Percentiles rank a stretch among this genome's conserved stretches.
These are phyloP conservation scores for Paraconiothyrium brasiliense DNA, from an alignment of 2,329 filamentous ascomycete species.

Conservation along the genomic window DNA sequence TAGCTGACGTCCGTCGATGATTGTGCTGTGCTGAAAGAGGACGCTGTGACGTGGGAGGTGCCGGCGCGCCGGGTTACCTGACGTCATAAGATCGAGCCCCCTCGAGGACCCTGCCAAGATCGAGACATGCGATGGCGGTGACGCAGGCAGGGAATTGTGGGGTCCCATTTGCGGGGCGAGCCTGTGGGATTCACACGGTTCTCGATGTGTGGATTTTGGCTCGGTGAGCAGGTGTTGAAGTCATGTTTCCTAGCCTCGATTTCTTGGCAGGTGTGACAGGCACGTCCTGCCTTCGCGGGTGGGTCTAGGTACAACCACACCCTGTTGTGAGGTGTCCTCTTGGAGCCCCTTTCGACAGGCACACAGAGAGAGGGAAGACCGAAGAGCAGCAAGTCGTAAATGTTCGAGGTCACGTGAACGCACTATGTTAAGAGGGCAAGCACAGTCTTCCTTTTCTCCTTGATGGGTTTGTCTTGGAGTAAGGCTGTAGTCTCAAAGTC, in stretches of 20 bases:
- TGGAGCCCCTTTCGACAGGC: too few species aligned
- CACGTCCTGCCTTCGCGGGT: too few species aligned
- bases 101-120: slow-evolving; percentile 10
- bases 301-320: too few species aligned
- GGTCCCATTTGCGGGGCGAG: background rate
- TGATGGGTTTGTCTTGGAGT: too few species aligned
- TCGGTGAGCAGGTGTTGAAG: background rate
- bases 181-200: background rate
- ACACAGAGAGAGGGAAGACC: background rate
- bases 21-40: background rate
- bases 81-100: background rate
- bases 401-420: too few species aligned
- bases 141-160: background rate
- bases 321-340: too few species aligned
- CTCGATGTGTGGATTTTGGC: background rate
- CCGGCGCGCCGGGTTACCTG: background rate
- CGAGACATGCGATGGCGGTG: background rate
- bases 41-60: background rate
- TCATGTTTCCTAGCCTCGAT: too few species aligned
- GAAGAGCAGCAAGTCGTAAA: background rate
- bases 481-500: too few species aligned
- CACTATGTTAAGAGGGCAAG: too few species aligned
- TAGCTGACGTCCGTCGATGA: background rate
- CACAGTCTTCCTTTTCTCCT: too few species aligned
- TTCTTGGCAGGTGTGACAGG: too few species aligned